These are phyloP conservation scores for Auriscalpium orientale DNA, from an alignment of 768 basidiomycete species.

Conservation along the genomic window DNA sequence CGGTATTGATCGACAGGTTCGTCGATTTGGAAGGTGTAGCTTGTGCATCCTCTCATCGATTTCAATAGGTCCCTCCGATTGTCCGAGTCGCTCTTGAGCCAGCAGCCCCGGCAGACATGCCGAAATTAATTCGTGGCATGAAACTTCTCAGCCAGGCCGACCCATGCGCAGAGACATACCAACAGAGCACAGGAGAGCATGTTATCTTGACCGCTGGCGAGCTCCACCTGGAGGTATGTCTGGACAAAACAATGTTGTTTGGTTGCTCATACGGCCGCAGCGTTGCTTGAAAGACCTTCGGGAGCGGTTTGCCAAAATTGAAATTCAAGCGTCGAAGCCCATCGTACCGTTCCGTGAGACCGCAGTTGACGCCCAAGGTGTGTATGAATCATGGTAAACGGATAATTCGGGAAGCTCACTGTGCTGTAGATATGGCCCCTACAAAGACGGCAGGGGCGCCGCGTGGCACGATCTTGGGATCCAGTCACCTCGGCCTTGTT, in stretches of 20 bases:
- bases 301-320: conserved; percentile 89
- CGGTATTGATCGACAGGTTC: conserved; percentile 55
- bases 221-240: conserved; percentile 81
- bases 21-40: conserved; percentile 9
- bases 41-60: neutral
- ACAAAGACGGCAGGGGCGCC: conserved; percentile 63
- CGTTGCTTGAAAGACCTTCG: conserved; percentile 94
- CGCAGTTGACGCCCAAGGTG: conserved; percentile 72
- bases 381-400: conserved; percentile 3
- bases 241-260: neutral
- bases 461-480: conserved; percentile 72
- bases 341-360: conserved; percentile 99
- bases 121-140: conserved; percentile 78
- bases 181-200: conserved; percentile 95
- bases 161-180: conserved; percentile 95
- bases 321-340: conserved; percentile 88
- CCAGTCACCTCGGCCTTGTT: conserved; percentile 62
- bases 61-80: conserved; percentile 70
- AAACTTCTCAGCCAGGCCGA: conserved; percentile 90
- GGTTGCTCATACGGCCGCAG: conserved; percentile 30
- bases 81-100: conserved; percentile 95
- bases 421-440: conserved; percentile 71
- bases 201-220: conserved; percentile 96
- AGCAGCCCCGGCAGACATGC: conserved; percentile 73
- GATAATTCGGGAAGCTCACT: neutral